Conservation (phyloP, 805 yeast species). For the Naumovozyma baii region DNA sequence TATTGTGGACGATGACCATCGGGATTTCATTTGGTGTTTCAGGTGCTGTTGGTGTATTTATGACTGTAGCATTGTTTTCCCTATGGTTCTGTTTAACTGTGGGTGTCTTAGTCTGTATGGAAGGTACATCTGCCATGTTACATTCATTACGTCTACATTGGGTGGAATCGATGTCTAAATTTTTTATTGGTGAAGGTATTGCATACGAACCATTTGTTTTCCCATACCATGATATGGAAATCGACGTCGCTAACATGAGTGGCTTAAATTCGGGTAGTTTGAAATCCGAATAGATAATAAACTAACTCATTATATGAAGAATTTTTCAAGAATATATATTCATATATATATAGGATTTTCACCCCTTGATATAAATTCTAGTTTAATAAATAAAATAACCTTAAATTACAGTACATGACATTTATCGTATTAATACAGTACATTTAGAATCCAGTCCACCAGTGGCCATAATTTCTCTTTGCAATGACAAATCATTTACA, state of each 20-base stretch:
- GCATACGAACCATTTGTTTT: conserved; percentile 58
- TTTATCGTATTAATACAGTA: conserved; percentile 11
- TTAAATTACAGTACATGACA: not conserved
- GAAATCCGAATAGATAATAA: not conserved
- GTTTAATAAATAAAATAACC: too few species aligned
- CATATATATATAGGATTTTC: too few species aligned
- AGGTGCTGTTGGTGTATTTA: conserved; percentile 45
- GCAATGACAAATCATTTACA: conserved; percentile 7
- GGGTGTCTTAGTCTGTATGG: conserved; percentile 64
- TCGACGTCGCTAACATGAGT: conserved; percentile 4
- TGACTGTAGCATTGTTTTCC: conserved; percentile 54
- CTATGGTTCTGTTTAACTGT: conserved; percentile 70
- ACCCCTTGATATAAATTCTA: too few species aligned
- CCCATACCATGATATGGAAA: conserved; percentile 15
- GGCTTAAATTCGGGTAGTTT: not conserved
- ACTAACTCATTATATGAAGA: not conserved
- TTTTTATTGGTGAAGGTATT: conserved; percentile 67
- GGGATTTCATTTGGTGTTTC: conserved; percentile 48
- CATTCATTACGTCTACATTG: conserved; percentile 70
- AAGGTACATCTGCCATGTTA: conserved; percentile 78
- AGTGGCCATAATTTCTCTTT: conserved; percentile 18
- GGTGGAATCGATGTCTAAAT: conserved; percentile 78
- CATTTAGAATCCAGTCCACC: conserved; percentile 18
- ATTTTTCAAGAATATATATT: too few species aligned
- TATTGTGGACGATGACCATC: conserved; percentile 69